A percentile compares a stretch with the other conserved stretches of the same genome.
Conservation (phyloP, 345 rosid genomes). For the Microcos paniculata region DNA sequence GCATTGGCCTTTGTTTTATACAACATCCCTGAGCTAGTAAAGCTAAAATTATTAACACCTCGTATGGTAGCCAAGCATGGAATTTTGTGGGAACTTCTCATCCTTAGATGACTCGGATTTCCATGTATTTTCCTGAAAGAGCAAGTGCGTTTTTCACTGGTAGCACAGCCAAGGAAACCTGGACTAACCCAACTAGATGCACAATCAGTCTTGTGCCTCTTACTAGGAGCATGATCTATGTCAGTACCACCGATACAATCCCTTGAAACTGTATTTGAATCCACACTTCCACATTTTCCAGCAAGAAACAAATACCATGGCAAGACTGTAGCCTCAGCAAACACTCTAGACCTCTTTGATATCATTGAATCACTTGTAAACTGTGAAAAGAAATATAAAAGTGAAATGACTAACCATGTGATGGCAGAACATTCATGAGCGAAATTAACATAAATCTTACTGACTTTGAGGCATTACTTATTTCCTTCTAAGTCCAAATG, state of each 20-base stretch:
- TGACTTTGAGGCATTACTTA: background rate
- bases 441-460: background rate
- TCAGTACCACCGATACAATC: constrained; percentile 14
- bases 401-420: background rate
- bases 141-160: constrained; percentile 13
- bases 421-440: background rate
- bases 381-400: constrained; percentile 30
- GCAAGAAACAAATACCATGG: constrained; percentile 72
- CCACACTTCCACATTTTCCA: constrained; percentile 38
- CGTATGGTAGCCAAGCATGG: constrained; percentile 55
- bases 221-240: constrained; percentile 38
- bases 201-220: constrained; percentile 46
- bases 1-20: constrained; percentile 30
- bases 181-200: constrained; percentile 23
- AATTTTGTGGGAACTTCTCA: constrained; percentile 34
- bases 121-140: constrained; percentile 13
- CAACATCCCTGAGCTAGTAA: constrained; percentile 42
- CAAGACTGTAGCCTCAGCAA: constrained; percentile 66
- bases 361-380: constrained; percentile 42
- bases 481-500: background rate
- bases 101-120: constrained; percentile 16
- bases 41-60: constrained; percentile 27
- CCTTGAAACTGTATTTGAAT: constrained; percentile 21
- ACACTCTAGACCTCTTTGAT: constrained; percentile 36
- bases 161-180: constrained; percentile 4